phyloP scores from a whole-genome alignment of 208 protist species.

The Zelonia costaricensis region DNA sequence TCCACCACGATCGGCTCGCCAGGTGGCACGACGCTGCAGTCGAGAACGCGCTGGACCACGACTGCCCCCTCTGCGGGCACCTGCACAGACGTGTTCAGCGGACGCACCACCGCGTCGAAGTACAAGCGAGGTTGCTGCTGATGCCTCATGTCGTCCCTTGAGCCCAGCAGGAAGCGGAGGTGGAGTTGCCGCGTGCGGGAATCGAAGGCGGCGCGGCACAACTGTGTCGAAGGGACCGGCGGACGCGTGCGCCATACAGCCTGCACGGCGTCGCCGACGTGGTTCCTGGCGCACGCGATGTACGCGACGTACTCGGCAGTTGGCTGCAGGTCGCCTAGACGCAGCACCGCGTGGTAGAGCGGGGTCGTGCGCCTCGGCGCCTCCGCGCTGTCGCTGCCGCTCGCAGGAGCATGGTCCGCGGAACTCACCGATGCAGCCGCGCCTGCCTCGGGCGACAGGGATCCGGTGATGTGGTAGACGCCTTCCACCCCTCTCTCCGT shows the following conservation, averaged over 20 bases:
- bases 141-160: background rate
- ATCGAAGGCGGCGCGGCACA: constrained; percentile 7
- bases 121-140: background rate
- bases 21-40: constrained; percentile 1
- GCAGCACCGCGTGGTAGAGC: constrained; percentile 4
- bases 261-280: background rate
- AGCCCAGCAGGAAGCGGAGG: constrained; percentile 4
- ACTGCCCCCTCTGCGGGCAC: background rate
- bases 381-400: too few relatives aligned
- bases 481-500: too few relatives aligned
- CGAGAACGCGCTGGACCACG: constrained; percentile 4
- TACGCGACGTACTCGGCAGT: background rate
- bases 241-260: constrained; percentile 9
- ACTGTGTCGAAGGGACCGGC: background rate
- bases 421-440: too few relatives aligned
- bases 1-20: constrained; percentile 1
- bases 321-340: constrained; percentile 1
- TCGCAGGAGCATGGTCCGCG: too few relatives aligned
- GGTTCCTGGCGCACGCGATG: constrained; percentile 4
- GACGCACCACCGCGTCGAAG: constrained; percentile 5
- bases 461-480: too few relatives aligned
- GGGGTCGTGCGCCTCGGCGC: too few relatives aligned
- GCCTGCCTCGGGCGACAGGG: too few relatives aligned
- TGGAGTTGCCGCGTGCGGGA: constrained; percentile 11
- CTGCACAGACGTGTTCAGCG: background rate